phyloP scores from a whole-genome alignment of 495 filamentous ascomycete genomes.

The Aspergillus hancockii region DNA sequence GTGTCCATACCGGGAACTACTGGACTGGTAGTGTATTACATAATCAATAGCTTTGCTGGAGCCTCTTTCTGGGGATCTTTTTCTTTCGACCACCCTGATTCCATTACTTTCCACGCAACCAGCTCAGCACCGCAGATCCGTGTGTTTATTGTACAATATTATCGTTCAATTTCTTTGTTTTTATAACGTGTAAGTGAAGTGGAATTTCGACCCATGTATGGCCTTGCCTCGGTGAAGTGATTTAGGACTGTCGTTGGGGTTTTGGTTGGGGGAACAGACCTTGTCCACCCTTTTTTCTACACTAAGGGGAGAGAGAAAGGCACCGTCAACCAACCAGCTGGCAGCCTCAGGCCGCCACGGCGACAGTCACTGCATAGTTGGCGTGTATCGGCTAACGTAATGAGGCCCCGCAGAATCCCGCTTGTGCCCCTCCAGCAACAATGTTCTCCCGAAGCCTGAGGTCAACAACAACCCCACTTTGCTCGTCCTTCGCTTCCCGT shows the following conservation, averaged over 20 bases:
- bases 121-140: not conserved
- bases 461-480: conserved; percentile 49
- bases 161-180: not conserved
- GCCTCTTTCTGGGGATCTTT: not conserved
- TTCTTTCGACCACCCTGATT: conserved; percentile 5
- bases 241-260: not conserved
- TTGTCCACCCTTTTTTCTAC: not conserved
- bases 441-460: conserved; percentile 53
- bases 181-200: not conserved
- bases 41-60: conserved; percentile 13
- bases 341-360: conserved; percentile 15
- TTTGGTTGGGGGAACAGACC: not conserved
- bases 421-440: conserved; percentile 45
- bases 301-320: not conserved
- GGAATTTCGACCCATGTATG: not conserved
- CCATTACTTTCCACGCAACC: conserved; percentile 2
- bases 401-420: conserved; percentile 22
- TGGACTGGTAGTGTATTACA: conserved; percentile 6
- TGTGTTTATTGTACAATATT: not conserved
- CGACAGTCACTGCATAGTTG: conserved; percentile 20
- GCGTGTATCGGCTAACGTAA: conserved; percentile 21
- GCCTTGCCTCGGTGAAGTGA: not conserved
- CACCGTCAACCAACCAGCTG: conserved; percentile 7
- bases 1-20: no score
- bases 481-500: conserved; percentile 44